Evolutionary conservation across 2,329 filamentous ascomycete genomes (phyloP), one percentile per base, ranked within the genome.

Genomic region (Nannizzia gypsea): DNA sequence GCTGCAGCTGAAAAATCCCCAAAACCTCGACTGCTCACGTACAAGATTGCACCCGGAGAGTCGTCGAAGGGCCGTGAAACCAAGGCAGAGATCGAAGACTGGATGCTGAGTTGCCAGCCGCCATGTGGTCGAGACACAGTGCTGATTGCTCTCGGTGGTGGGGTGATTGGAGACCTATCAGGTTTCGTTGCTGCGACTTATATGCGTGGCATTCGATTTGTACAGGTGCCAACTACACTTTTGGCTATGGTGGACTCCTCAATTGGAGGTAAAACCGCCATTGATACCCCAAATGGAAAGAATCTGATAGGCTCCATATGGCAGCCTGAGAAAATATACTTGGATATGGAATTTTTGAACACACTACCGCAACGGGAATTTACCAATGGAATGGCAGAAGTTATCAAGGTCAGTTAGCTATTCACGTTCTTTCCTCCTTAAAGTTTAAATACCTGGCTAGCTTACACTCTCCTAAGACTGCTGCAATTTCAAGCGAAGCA

Each of bases 341-440:
- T 99, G 67, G 93, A 99, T 73, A 79, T 97, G 63, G 82, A 85
- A 60, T 97, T 99, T 70, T 80, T 99, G 59, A 89, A 95, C 71
- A 95, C 90, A 0, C 79, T 99, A 20, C 91, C 92, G 0, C 85
- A 87, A 64, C 82, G 93, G 65, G 92, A 99, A 74, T 92, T 99
- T 70, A 90, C 96, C 74, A 99, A 99, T 72, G 93, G 93, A 63
- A 96, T 99, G 92, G 93, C 92, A 26, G 93, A 99, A 77, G 92
- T 99, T 31, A 82, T 96, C 72, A 96, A 96, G 72, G 75, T 76
- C 42, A 59, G n/a, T 5, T 59, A 17, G 17, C 52, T 6, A 15
- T 56, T 38, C 38, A 8, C 9, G 31, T 17, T 13, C 55, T 56
- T 9, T 17, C 13, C 9, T 22, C 36, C 40, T 46, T 20, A 38